Base-by-base conservation (phyloP, 1,139 yeast genomes). In the Saccharomycopsis phalli region DNA sequence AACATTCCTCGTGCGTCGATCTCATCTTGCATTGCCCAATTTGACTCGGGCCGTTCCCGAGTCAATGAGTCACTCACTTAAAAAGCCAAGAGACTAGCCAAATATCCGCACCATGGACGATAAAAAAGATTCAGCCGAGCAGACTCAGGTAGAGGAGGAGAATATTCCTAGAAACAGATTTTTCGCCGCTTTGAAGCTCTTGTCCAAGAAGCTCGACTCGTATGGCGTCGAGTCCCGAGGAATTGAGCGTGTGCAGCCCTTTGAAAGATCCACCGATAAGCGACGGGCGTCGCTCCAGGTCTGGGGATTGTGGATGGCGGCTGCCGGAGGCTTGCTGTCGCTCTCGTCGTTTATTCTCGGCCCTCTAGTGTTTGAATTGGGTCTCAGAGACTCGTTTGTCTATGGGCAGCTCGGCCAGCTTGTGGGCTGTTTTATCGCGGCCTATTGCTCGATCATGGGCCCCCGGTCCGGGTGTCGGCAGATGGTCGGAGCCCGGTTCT, bases 391-490 rank as follows among this genome's bases (percentile, higher is more conserved):
- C 51, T 63, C 83, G 1, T 53, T 81, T 47, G 58, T 74, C 2
- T 63, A 76, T 7, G 91, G 93, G 3, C 49, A 80, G 18, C 53
- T 76, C 3, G 84, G 86, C 0, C 71, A 73, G 45, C 57, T 74
- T 21, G 50, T 81, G 4, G 95, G 95, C 0, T 78, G 91, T 53
- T 59, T 70, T 10, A 64, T 82, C 18, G 93, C 94, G 2, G 91
- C 87, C 0, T 83, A 81, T 55, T 82, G 88, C 54, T 69, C 93
- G 3, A 69, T 75, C 8, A 76, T 83, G 87, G 95, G 95, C 1
- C 94, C 95, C 1, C 68, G 83, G 45, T 81, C 93, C 0, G 95
- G 95, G 0, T 73, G 88, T 48, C 66, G 95, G 51, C 94, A 83
- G 56, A 81, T 84, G 87, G 88, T 83, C 6, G 70, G 84, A 17